phyloP scores from a whole-genome alignment of 805 yeast species.

The Sungouiozyma ichnusensis region DNA sequence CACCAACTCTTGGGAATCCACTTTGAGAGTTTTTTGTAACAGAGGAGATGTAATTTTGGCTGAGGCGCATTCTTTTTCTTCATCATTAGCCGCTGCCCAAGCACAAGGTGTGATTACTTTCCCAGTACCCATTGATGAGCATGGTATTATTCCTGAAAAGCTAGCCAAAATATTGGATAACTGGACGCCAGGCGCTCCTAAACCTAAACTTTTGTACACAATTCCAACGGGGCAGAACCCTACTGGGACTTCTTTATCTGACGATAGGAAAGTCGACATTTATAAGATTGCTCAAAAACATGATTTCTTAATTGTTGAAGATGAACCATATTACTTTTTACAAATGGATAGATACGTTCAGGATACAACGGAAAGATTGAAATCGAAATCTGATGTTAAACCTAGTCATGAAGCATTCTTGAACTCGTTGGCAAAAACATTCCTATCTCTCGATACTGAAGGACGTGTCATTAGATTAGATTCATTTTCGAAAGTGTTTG shows the following conservation, averaged over 20 bases:
- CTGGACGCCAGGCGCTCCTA: conserved; percentile 57
- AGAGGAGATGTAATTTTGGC: conserved; percentile 76
- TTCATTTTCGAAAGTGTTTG: conserved; percentile 82
- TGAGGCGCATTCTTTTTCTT: conserved; percentile 75
- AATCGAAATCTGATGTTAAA: conserved; percentile 9
- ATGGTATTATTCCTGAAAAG: conserved; percentile 67
- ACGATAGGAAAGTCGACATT: conserved; percentile 65
- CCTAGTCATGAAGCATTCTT: conserved; percentile 54
- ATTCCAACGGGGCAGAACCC: conserved; percentile 98
- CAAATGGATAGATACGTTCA: conserved; percentile 75
- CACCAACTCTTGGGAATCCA: conserved; percentile 84
- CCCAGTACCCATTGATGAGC: conserved; percentile 69
- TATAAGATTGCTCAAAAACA: conserved; percentile 74
- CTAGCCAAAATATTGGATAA: conserved; percentile 49
- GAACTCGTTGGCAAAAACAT: conserved; percentile 60
- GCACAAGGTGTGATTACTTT: conserved; percentile 60
- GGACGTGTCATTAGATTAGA: conserved; percentile 87
- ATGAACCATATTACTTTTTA: conserved; percentile 94
- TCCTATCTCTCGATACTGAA: conserved; percentile 64
- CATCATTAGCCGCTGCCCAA: conserved; percentile 72
- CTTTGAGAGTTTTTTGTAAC: conserved; percentile 63
- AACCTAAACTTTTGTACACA: conserved; percentile 81
- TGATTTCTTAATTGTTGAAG: conserved; percentile 82
- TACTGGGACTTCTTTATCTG: conserved; percentile 76
- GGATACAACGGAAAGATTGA: conserved; percentile 30